Evolutionary conservation across 1,284 basidiomycete genomes (phyloP).

Genomic region (Tilletia indica): DNA sequence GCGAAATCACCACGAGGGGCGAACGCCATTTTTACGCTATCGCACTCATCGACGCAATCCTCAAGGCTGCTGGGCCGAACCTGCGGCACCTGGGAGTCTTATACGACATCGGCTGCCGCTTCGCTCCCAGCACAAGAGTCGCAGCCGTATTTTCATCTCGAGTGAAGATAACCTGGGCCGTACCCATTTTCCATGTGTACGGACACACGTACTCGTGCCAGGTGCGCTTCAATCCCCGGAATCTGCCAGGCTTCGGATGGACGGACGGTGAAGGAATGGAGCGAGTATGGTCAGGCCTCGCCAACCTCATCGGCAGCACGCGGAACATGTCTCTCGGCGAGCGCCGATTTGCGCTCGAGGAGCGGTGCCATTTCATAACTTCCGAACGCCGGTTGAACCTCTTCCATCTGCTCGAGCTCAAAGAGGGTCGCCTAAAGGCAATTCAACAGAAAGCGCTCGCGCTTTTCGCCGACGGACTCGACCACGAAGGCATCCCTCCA

Average conservation of each 20-base stretch:
- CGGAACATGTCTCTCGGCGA: background rate
- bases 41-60: background rate
- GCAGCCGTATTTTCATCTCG: background rate
- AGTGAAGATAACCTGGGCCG: background rate
- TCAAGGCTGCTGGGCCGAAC: background rate
- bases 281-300: conserved; percentile 2
- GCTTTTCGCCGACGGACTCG: no score
- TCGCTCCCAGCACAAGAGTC: background rate
- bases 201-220: background rate
- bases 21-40: conserved; percentile 2
- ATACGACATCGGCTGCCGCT: conserved; percentile 9
- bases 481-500: no score
- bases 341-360: background rate
- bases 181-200: conserved; percentile 6
- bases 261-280: conserved; percentile 1
- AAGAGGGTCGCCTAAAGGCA: no score
- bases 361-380: background rate
- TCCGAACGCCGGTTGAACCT: no score
- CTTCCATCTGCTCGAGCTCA: no score
- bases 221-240: background rate
- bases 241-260: background rate
- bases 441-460: no score
- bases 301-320: background rate
- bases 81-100: background rate
- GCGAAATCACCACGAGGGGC: conserved; percentile 6